A percentile compares a stretch with the other conserved stretches of the same genome.
phyloP scores from a whole-genome alignment of 148 eudicot species.

The Heliosperma pusillum region DNA sequence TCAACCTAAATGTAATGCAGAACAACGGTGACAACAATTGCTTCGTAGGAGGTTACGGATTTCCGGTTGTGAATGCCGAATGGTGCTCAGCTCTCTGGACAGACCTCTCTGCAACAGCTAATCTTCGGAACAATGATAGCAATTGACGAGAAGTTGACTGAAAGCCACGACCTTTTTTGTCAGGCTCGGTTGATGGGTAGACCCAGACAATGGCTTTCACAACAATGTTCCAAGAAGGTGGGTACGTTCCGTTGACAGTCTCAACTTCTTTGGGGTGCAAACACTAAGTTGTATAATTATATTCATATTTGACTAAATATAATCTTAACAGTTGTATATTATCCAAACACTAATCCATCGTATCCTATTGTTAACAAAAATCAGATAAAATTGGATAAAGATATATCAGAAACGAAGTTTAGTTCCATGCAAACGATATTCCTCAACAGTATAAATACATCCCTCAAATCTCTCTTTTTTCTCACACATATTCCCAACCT shows the following conservation, averaged over 20 bases:
- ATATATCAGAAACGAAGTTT: neutral
- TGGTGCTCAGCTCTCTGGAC: conserved; percentile 40
- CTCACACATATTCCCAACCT: neutral
- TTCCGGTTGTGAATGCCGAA: conserved; percentile 64
- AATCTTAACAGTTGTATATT: neutral
- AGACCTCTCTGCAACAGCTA: neutral
- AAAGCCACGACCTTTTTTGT: conserved; percentile 55
- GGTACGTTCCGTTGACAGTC: conserved; percentile 51
- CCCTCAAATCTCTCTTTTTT: neutral
- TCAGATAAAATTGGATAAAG: neutral
- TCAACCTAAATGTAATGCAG: conserved; percentile 50
- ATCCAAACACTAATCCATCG: neutral
- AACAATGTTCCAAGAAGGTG: conserved; percentile 57
- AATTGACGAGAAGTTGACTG: conserved; percentile 71
- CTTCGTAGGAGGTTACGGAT: conserved; percentile 38
- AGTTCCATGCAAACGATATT: too few species aligned
- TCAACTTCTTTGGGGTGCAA: conserved; percentile 73
- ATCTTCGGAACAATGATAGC: conserved; percentile 69
- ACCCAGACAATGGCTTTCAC: conserved; percentile 73
- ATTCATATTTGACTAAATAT: too few species aligned
- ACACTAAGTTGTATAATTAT: too few species aligned
- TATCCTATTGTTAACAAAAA: neutral
- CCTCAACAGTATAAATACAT: conserved; percentile 3
- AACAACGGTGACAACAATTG: conserved; percentile 39
- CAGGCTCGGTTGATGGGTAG: conserved; percentile 63